Conservation (phyloP, 192 early-diverging fungal genomes). For the Mortierella antarctica region DNA sequence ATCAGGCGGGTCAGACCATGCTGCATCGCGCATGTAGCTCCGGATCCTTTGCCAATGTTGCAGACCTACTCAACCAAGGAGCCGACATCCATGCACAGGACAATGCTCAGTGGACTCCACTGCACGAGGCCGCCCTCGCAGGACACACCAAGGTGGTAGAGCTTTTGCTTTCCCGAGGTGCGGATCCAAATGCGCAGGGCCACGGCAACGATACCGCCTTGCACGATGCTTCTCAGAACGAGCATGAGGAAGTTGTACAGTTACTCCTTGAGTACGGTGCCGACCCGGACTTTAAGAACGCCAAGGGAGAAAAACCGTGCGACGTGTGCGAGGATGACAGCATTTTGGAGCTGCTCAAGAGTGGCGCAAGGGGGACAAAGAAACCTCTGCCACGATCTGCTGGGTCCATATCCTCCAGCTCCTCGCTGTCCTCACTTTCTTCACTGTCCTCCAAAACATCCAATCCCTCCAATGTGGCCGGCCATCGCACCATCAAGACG, state of each 20-base stretch:
- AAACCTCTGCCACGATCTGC: constrained; percentile 9
- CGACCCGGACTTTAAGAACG: constrained; percentile 56
- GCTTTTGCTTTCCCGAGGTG: constrained; percentile 64
- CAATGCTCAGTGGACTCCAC: constrained; percentile 71
- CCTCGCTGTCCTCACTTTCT: constrained; percentile 14
- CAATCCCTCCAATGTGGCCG: neutral
- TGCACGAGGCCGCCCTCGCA: constrained; percentile 65
- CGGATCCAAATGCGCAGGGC: constrained; percentile 67
- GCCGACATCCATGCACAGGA: constrained; percentile 75
- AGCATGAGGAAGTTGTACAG: constrained; percentile 58
- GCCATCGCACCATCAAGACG: neutral
- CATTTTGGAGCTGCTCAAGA: constrained; percentile 45
- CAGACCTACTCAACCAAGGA: constrained; percentile 65
- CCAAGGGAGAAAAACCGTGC: constrained; percentile 67
- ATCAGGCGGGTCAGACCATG: constrained; percentile 60
- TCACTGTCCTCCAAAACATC: constrained; percentile 17
- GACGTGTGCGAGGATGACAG: constrained; percentile 56
- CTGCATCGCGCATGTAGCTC: constrained; percentile 62
- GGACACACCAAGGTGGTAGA: constrained; percentile 60
- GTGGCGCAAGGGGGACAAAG: constrained; percentile 30
- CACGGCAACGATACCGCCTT: constrained; percentile 70
- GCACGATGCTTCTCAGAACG: constrained; percentile 74
- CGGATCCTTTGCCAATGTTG: constrained; percentile 61
- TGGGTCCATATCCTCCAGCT: constrained; percentile 7
- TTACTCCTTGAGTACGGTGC: constrained; percentile 61